phyloP scores from a whole-genome alignment of 2,329 filamentous ascomycete genomes.

The Cercospora beticola region DNA sequence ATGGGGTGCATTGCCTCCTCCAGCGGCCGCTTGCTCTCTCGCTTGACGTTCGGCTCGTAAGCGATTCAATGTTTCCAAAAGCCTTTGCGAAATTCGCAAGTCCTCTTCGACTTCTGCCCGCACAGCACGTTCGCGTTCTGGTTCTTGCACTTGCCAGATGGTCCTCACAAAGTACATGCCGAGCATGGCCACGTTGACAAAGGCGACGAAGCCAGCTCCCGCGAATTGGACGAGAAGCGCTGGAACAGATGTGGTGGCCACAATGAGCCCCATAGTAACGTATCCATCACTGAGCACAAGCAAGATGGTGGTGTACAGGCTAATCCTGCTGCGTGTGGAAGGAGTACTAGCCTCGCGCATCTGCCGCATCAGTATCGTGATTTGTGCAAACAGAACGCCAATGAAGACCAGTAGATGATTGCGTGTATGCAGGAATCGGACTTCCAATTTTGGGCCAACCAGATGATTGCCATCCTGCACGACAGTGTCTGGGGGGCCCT shows the following conservation, averaged over 20 bases:
- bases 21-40: conserved; percentile 16
- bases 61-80: conserved; percentile 26
- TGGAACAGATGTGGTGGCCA: conserved; percentile 56
- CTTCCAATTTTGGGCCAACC: conserved; percentile 58
- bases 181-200: conserved; percentile 61
- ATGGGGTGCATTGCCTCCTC: conserved; percentile 1
- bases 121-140: conserved; percentile 47
- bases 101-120: conserved; percentile 45
- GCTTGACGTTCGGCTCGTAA: conserved; percentile 27
- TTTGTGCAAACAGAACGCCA: conserved; percentile 52
- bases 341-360: conserved; percentile 65
- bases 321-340: conserved; percentile 63
- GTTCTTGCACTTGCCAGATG: conserved; percentile 64
- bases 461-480: conserved; percentile 55
- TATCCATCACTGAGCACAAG: conserved; percentile 63
- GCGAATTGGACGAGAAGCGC: conserved; percentile 57
- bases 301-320: conserved; percentile 63
- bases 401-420: conserved; percentile 56
- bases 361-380: conserved; percentile 59
- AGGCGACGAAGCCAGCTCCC: conserved; percentile 58
- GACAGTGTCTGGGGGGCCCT: conserved; percentile 56
- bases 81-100: conserved; percentile 27
- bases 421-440: conserved; percentile 48
- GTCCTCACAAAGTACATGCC: conserved; percentile 66
- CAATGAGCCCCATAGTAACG: conserved; percentile 53